Conservation (phyloP, 495 filamentous ascomycete genomes). For the Aspergillus funiculosus region DNA sequence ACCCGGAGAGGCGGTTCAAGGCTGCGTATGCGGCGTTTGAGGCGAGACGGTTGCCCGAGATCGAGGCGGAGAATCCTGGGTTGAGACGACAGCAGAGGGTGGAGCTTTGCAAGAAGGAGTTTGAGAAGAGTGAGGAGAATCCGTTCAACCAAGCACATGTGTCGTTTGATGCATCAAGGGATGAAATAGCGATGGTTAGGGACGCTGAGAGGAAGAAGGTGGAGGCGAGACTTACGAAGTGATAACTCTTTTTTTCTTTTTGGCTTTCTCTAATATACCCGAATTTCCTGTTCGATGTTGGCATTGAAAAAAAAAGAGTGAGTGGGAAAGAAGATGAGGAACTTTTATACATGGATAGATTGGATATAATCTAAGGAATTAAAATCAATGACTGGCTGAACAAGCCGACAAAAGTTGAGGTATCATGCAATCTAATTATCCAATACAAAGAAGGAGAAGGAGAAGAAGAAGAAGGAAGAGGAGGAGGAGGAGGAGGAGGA, state of each 20-base stretch:
- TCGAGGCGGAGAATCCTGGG: slow-evolving; percentile 73
- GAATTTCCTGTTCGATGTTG: neutral
- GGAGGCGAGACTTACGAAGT: slow-evolving; percentile 58
- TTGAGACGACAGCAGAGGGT: slow-evolving; percentile 74
- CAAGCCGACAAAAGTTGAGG: slow-evolving; percentile 15
- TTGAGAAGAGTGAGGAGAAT: slow-evolving; percentile 86
- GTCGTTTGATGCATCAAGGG: slow-evolving; percentile 66
- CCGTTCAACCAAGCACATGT: slow-evolving; percentile 81
- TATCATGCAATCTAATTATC: slow-evolving; percentile 28
- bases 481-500: slow-evolving; percentile 9
- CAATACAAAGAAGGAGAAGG: slow-evolving; percentile 17
- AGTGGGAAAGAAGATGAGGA: neutral
- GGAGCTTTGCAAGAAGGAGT: slow-evolving; percentile 78
- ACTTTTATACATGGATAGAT: neutral
- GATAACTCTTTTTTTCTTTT: slow-evolving; percentile 9
- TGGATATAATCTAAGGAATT: neutral
- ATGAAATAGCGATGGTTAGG: slow-evolving; percentile 64
- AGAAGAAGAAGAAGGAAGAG: slow-evolving; percentile 7
- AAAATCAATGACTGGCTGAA: neutral
- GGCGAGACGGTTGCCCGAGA: slow-evolving; percentile 75
- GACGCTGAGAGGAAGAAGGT: slow-evolving; percentile 66
- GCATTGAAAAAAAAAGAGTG: neutral
- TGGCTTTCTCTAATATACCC: slow-evolving; percentile 16
- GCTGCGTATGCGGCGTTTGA: slow-evolving; percentile 86
- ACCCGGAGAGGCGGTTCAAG: slow-evolving; percentile 79